These are phyloP conservation scores for Pseudogymnoascus sp. DNA, from an alignment of 2,329 filamentous ascomycete species.

Conservation along the genomic window DNA sequence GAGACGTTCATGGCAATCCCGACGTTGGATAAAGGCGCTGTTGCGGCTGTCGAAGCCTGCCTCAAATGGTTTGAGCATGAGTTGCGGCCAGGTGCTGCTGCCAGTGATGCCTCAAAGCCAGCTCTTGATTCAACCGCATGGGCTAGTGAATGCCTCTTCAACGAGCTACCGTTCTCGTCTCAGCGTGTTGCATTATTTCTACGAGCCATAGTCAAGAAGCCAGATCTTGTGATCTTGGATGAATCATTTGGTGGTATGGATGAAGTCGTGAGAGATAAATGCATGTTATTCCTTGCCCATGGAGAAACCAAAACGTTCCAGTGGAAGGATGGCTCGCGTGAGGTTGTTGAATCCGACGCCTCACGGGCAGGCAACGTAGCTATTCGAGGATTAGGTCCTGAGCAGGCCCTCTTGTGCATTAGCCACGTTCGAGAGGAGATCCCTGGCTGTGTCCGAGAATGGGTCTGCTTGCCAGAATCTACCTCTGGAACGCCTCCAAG, in stretches of 20 bases:
- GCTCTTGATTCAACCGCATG: constrained; percentile 42
- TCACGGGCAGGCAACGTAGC: constrained; percentile 41
- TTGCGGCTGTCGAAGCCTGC: constrained; percentile 58
- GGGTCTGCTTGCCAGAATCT: constrained; percentile 77
- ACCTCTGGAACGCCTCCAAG: constrained; percentile 56
- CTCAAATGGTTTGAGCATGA: constrained; percentile 74
- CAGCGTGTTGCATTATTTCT: constrained; percentile 84
- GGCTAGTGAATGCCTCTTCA: constrained; percentile 63
- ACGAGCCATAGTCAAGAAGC: constrained; percentile 70
- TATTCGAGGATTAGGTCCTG: constrained; percentile 56
- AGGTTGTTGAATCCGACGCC: constrained; percentile 42
- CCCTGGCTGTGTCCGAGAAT: constrained; percentile 74
- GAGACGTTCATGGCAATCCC: constrained; percentile 76
- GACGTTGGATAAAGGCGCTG: constrained; percentile 51
- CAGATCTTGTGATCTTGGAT: constrained; percentile 77
- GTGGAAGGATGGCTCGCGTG: background rate
- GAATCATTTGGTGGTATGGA: constrained; percentile 87
- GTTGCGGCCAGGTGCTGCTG: constrained; percentile 45
- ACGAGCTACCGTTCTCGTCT: constrained; percentile 69
- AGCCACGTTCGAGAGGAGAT: constrained; percentile 89
- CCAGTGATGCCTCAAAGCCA: constrained; percentile 16
- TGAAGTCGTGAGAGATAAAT: constrained; percentile 75
- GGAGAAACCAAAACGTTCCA: constrained; percentile 48
- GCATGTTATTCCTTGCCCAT: constrained; percentile 68
- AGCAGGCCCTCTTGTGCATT: constrained; percentile 85